Evolutionary conservation across 805 yeast genomes (phyloP), one percentile per base, ranked within the genome.

Genomic region (Saccharomyces jurei): DNA sequence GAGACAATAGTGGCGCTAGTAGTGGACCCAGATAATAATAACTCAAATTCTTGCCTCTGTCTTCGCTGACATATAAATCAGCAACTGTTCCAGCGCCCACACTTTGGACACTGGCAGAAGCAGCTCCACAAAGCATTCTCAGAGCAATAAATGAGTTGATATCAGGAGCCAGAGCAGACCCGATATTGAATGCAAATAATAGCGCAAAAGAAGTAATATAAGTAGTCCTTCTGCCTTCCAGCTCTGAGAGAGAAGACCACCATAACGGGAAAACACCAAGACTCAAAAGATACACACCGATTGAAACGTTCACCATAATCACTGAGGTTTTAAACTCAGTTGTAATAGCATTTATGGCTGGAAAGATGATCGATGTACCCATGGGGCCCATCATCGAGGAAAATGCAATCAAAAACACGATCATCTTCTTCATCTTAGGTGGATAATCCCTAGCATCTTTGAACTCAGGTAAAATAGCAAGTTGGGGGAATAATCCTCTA

Each of bases 1-100:
- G 96, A 13, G 91, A 83, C 3, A 87, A 58, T 50, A 89, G 74
- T 0, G 96, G 96, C 0, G 94, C 96, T 62, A 83, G 77, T 48
- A 89, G 74, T 0, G 92, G 87, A 0, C 96, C 96, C 50, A 89
- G 71, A 65, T 89, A 89, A 62, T 80, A 89, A 50, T 81, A 74
- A 0, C 96, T 95, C 82, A 89, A 79, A 2, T 91, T 91, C 5
- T 77, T 68, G 1, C 96, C 96, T 63, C 96, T 76, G 60, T 84
- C 80, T 32, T 81, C 79, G 6, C 84, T 83, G 3, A 77, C 72
- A 65, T 74, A 89, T 36, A 89, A 65, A 64, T 89, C 96, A 22
- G 87, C 79, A 28, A 89, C 81, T 0, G 96, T 87, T 3, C 96
- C 96, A 0, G 96, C 96, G 3, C 96, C 96, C 22, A 89, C 89